Percentiles rank a stretch among this genome's conserved stretches.
Evolutionary conservation across 2,329 filamentous ascomycete species (phyloP).

Genomic region (Aspergillus awamori): DNA sequence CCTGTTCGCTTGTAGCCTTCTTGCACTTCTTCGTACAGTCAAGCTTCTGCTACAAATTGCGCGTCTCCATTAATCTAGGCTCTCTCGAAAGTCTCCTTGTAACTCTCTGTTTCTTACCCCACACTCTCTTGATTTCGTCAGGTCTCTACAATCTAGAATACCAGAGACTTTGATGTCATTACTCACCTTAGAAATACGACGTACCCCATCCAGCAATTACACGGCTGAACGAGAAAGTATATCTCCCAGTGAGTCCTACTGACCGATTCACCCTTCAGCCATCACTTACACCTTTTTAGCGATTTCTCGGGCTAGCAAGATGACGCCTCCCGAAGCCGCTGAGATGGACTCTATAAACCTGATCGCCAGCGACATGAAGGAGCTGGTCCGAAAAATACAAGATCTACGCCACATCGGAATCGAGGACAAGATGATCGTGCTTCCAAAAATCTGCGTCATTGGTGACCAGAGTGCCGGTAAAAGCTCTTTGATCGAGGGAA

Average conservation of each 20-base stretch:
- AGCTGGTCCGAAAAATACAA: conserved; percentile 45
- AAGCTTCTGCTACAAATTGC: too few species aligned
- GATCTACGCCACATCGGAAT: conserved; percentile 74
- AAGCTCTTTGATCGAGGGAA: conserved; percentile 65
- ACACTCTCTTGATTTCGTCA: too few species aligned
- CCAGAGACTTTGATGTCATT: neutral
- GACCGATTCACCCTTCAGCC: neutral
- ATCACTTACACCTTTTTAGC: conserved; percentile 8
- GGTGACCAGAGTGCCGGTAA: conserved; percentile 88
- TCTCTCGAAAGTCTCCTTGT: too few species aligned
- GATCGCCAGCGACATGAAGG: conserved; percentile 39
- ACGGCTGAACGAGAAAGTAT: neutral
- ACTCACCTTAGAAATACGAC: neutral
- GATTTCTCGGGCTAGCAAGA: conserved; percentile 1
- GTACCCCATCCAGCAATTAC: neutral
- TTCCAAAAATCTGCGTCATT: conserved; percentile 80
- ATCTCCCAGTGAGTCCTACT: neutral
- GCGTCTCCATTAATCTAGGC: too few species aligned
- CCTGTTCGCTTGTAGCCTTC: neutral
- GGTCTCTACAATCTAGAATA: too few species aligned
- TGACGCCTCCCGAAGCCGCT: neutral
- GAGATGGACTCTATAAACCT: conserved; percentile 29
- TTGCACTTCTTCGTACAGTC: neutral
- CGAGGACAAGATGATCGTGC: conserved; percentile 64
- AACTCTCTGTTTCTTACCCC: too few species aligned